Conservation (phyloP, 495 filamentous ascomycete genomes). For the Neurospora cerealis region DNA sequence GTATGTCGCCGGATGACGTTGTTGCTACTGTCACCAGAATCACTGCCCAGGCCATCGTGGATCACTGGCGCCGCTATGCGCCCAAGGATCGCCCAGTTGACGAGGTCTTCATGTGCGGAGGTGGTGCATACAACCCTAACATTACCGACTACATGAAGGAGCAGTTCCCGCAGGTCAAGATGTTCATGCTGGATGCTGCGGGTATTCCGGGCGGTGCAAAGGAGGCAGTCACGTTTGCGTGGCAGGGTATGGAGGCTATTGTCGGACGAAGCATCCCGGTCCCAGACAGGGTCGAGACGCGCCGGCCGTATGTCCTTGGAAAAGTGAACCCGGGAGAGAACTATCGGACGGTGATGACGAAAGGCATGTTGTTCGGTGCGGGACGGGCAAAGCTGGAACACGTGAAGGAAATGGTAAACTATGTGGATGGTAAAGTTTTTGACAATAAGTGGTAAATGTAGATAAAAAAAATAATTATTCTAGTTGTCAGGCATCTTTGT, state of each 20-base stretch:
- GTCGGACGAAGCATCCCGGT: constrained; percentile 43
- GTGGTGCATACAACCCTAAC: constrained; percentile 48
- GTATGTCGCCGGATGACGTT: constrained; percentile 36
- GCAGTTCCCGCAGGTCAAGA: constrained; percentile 36
- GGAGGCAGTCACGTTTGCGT: constrained; percentile 50
- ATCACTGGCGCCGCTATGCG: constrained; percentile 44
- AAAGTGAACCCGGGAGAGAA: constrained; percentile 46
- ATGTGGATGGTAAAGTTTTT: constrained; percentile 34
- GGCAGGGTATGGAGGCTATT: constrained; percentile 46
- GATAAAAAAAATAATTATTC: not conserved
- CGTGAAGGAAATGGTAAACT: constrained; percentile 39
- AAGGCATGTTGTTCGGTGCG: constrained; percentile 39
- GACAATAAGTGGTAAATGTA: constrained; percentile 28
- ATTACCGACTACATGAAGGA: constrained; percentile 41
- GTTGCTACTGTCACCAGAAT: constrained; percentile 48
- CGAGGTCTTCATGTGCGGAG: constrained; percentile 53
- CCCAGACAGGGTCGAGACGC: constrained; percentile 40
- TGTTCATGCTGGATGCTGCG: constrained; percentile 45
- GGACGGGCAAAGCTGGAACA: constrained; percentile 34
- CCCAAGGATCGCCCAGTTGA: constrained; percentile 33
- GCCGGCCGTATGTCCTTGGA: constrained; percentile 37
- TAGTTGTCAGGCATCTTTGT: not conserved
- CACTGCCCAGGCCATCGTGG: constrained; percentile 46
- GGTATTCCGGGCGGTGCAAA: constrained; percentile 44
- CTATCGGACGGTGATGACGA: constrained; percentile 40